A percentile compares a stretch with the other conserved stretches of the same genome.
Evolutionary conservation across 2,329 filamentous ascomycete genomes (phyloP).

Genomic region (Pseudogymnoascus sp.): DNA sequence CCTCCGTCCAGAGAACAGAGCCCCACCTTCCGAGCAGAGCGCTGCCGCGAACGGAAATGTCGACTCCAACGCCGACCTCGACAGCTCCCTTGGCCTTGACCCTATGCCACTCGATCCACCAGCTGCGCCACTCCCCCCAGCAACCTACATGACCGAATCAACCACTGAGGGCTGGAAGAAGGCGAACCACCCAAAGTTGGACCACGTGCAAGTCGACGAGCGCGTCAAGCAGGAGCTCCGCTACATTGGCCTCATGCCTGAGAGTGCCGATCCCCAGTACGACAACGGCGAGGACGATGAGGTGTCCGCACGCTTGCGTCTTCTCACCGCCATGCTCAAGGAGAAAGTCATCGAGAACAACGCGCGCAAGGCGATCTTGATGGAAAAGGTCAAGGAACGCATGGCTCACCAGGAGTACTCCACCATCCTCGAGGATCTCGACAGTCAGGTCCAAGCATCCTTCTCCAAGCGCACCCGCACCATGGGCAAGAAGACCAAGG

Average conservation of each 20-base stretch:
- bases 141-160: conserved; percentile 74
- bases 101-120: conserved; percentile 20
- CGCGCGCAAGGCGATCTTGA: conserved; percentile 77
- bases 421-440: conserved; percentile 93
- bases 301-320: conserved; percentile 79
- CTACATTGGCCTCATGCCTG: conserved; percentile 79
- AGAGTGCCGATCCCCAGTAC: conserved; percentile 66
- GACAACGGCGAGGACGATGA: conserved; percentile 91
- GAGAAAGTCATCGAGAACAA: conserved; percentile 83
- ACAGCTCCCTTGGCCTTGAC: conserved; percentile 32
- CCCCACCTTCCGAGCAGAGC: conserved; percentile 49
- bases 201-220: conserved; percentile 82
- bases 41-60: conserved; percentile 47
- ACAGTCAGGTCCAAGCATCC: conserved; percentile 87
- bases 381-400: conserved; percentile 81
- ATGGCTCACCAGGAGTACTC: conserved; percentile 97
- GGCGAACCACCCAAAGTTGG: conserved; percentile 65
- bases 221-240: conserved; percentile 85
- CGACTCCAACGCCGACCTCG: conserved; percentile 43
- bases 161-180: conserved; percentile 73
- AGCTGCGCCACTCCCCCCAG: conserved; percentile 48
- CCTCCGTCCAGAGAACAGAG: conserved; percentile 68
- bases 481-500: conserved; percentile 89
- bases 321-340: conserved; percentile 75
- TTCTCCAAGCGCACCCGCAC: conserved; percentile 94